These are phyloP conservation scores for Erythrophleum fordii DNA, from an alignment of 306 rosid species.

Conservation along the genomic window DNA sequence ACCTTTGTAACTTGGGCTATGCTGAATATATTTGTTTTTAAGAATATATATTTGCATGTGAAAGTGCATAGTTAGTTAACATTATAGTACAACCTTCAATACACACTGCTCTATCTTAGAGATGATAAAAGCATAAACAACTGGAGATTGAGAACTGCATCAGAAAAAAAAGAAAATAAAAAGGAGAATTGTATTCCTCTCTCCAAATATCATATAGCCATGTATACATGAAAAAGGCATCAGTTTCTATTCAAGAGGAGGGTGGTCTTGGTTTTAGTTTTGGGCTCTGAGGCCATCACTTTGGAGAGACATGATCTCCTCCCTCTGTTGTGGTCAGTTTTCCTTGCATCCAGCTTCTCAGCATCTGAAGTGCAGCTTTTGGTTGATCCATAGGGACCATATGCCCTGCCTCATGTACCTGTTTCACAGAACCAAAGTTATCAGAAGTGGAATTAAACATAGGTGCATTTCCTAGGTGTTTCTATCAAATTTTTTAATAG, in stretches of 20 bases:
- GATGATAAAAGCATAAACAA: not conserved
- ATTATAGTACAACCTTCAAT: not conserved
- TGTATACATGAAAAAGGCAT: not conserved
- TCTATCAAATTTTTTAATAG: not conserved
- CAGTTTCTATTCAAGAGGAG: conserved; percentile 17
- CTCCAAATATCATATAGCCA: not conserved
- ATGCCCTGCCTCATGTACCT: conserved; percentile 82
- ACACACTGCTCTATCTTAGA: not conserved
- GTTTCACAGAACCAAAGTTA: conserved; percentile 11
- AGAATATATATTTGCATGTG: not conserved
- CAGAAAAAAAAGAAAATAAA: not conserved
- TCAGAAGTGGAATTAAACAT: not conserved
- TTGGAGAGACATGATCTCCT: conserved; percentile 37
- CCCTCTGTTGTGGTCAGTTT: conserved; percentile 25
- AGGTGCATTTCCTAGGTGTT: not conserved
- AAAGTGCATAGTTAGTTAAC: not conserved
- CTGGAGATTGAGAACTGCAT: not conserved
- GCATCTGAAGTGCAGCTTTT: conserved; percentile 78
- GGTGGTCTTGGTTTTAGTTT: not conserved
- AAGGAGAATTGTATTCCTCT: not conserved
- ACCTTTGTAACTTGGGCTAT: not conserved
- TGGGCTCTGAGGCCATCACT: conserved; percentile 25
- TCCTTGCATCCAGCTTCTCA: conserved; percentile 71
- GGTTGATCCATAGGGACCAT: conserved; percentile 99
- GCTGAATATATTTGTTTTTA: not conserved